Base-by-base conservation (phyloP, 108 stramenopile species). In the Seminavis robusta region DNA sequence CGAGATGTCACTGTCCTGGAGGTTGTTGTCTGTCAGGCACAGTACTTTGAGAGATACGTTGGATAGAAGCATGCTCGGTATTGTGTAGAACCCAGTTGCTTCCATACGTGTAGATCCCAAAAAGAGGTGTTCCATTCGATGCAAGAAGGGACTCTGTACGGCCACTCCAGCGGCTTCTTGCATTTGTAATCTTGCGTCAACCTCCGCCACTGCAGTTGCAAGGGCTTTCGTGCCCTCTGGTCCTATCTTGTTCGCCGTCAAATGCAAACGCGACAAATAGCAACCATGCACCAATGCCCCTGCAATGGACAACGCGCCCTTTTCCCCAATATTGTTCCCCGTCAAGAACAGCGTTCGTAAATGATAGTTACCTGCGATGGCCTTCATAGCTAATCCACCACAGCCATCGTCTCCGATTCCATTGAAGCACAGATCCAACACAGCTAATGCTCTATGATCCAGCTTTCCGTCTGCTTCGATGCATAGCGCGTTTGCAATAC, bases 391-490 rank as follows among this genome's bases (percentile, higher is more conserved):
- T 5, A 91, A 58, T 16, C 83, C 69, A 16, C 69, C 52, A 50
- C 85, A 87, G 10, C 89, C 89, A 16, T 55, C 73, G 50, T 91
- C 83, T 15, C 89, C 83, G 51, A 91, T 75, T 30, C 59, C 59
- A 61, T 91, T 91, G 67, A 91, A 91, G 11, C 81, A 85, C 19
- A 91, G 48, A 40, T 87, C 89, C 33, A 91, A 61, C 1, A 84
- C 69, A 4, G 79, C 58, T 23, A 91, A 61, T 33, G 67, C 67
- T 43, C 59, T 61, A 44, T 91, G 89, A 47, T 80, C n/a, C n/a
- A n/a, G 81, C 45, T 52, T 41, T 8, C 77, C 74, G 19, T 77
- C 64, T 33, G 45, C 6, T 32, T 23, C 48, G 45, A n/a, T n/a
- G n/a, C n/a, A n/a, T n/a, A 51, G 27, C 50, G 71, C 66, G 9